phyloP scores from a whole-genome alignment of 495 filamentous ascomycete genomes.

The Parmelia sp. region DNA sequence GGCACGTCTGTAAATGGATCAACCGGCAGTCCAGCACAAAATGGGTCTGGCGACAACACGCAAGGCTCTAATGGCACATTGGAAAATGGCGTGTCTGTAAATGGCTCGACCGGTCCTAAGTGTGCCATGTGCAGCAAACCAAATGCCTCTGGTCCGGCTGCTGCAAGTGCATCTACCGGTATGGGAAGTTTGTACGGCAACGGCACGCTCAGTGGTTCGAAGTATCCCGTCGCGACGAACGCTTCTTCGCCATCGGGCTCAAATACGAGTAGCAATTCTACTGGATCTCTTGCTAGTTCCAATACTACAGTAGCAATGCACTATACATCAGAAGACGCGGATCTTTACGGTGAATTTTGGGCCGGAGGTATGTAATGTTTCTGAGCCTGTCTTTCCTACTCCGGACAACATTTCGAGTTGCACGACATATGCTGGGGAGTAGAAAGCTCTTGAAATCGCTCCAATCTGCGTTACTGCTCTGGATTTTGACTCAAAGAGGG shows the following conservation, averaged over 20 bases:
- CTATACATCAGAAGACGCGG: conserved; percentile 1
- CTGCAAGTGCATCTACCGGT: conserved; percentile 5
- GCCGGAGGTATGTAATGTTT: conserved; percentile 14
- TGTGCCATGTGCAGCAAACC: neutral
- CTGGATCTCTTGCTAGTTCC: neutral
- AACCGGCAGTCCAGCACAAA: neutral
- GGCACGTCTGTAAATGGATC: conserved; percentile 1
- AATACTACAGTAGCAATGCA: neutral
- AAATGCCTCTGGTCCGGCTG: neutral
- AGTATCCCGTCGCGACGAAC: neutral
- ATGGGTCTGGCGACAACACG: too few species aligned
- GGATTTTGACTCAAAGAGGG: too few species aligned
- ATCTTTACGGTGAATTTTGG: conserved; percentile 16
- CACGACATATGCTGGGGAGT: too few species aligned
- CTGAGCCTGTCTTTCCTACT: too few species aligned
- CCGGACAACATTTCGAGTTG: too few species aligned
- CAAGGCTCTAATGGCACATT: too few species aligned
- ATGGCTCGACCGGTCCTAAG: neutral
- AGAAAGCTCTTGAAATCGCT: too few species aligned
- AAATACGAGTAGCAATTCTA: neutral
- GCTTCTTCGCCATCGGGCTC: neutral
- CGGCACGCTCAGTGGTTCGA: conserved; percentile 1
- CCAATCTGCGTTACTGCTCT: too few species aligned
- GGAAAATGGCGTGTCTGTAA: conserved; percentile 5
- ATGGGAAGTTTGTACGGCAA: neutral